Evolutionary conservation across 2,329 filamentous ascomycete species (phyloP).

Genomic region (Epichloe festucae): DNA sequence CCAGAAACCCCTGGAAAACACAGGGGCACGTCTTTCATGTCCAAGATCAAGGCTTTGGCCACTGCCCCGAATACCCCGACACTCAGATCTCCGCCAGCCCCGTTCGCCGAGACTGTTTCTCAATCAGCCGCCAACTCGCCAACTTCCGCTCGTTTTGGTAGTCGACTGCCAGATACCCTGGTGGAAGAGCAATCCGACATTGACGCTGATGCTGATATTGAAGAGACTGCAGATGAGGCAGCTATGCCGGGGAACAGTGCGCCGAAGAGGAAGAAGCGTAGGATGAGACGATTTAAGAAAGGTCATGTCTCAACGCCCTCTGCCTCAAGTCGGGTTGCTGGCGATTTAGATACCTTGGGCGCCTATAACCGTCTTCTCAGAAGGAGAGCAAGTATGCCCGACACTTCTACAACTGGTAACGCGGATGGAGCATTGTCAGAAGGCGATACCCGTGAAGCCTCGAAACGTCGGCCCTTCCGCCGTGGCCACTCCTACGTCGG

Average conservation of each 20-base stretch:
- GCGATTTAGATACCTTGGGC: conserved; percentile 28
- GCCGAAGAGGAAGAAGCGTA: conserved; percentile 45
- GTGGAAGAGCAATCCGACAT: conserved; percentile 35
- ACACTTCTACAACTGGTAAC: conserved; percentile 32
- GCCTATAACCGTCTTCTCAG: conserved; percentile 38
- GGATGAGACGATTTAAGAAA: conserved; percentile 43
- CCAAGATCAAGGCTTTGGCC: conserved; percentile 64
- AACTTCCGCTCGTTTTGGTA: conserved; percentile 27
- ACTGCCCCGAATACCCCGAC: conserved; percentile 34
- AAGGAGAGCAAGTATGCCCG: conserved; percentile 53
- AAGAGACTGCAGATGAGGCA: conserved; percentile 70
- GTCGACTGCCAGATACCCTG: conserved; percentile 40
- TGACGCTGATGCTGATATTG: conserved; percentile 18
- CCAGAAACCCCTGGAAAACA: conserved; percentile 46
- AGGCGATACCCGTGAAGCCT: conserved; percentile 56
- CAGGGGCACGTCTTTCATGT: conserved; percentile 56
- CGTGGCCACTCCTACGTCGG: conserved; percentile 47
- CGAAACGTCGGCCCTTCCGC: conserved; percentile 36
- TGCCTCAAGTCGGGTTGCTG: conserved; percentile 39
- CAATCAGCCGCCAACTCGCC: conserved; percentile 36
- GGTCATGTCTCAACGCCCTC: conserved; percentile 51
- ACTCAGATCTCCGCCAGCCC: conserved; percentile 26
- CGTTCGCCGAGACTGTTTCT: conserved; percentile 20
- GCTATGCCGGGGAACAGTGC: conserved; percentile 24
- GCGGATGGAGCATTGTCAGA: conserved; percentile 57